Percentiles rank a stretch among this genome's conserved stretches.
phyloP scores from a whole-genome alignment of 1,139 yeast species.

The Hyphopichia khmerensis region DNA sequence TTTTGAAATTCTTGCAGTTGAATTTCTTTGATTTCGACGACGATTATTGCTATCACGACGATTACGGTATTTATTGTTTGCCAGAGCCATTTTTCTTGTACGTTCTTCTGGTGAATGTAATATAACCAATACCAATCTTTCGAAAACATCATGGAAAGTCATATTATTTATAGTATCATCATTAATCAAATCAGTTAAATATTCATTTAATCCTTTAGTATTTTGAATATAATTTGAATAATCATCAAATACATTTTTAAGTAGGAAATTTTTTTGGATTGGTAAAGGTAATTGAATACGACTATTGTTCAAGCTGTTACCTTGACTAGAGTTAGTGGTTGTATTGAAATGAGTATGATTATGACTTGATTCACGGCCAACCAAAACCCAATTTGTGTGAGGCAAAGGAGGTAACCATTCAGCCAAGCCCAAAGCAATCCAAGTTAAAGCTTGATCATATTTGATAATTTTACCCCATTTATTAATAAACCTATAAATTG shows the following conservation, averaged over 20 bases:
- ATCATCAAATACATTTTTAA: conserved; percentile 47
- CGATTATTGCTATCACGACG: conserved; percentile 4
- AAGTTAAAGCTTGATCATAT: conserved; percentile 78
- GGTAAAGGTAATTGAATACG: neutral
- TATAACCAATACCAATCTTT: conserved; percentile 71
- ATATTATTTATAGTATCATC: conserved; percentile 31
- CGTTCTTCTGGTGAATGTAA: conserved; percentile 64
- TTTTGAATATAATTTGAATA: conserved; percentile 46
- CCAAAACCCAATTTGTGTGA: conserved; percentile 42
- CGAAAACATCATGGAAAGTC: conserved; percentile 69
- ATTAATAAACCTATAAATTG: conserved; percentile 61
- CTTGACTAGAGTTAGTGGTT: neutral
- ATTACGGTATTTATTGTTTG: neutral
- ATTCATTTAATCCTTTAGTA: conserved; percentile 26
- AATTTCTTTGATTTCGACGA: conserved; percentile 2
- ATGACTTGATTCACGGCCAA: conserved; percentile 36
- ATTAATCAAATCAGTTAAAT: conserved; percentile 24
- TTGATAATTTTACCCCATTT: conserved; percentile 81
- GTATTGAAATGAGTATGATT: conserved; percentile 1
- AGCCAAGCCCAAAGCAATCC: conserved; percentile 86
- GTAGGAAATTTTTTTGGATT: conserved; percentile 17
- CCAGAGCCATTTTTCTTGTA: conserved; percentile 7
- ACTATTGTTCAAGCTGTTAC: conserved; percentile 5
- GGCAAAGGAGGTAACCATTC: conserved; percentile 81
- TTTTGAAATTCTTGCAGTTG: neutral